Base-by-base conservation (phyloP, 352 stramenopile genomes). In the Globisporangium canariense region DNA sequence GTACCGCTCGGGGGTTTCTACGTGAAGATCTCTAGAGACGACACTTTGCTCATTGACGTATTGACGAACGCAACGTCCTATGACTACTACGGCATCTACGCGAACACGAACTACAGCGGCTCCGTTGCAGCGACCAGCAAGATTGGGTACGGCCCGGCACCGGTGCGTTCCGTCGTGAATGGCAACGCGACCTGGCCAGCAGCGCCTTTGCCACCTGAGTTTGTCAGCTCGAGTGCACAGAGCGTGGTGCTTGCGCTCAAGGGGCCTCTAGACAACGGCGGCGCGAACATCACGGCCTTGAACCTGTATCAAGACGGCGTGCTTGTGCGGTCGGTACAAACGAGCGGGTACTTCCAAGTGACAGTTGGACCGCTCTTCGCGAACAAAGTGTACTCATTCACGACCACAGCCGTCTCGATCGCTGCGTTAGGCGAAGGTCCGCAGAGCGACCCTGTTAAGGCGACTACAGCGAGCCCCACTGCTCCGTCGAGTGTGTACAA, bases 221-320 rank as follows among this genome's bases (percentile, higher is more conserved):
- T 74, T 0, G 47, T 73, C 0, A 73, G 47, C 5, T 46, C 63
- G 16, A 68, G 64, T 6, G 47, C 69, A 18, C 78, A 85, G 52
- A 79, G 50, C 9, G 68, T 79, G 14, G 63, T 73, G 1, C 55
- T 88, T 0, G 68, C 62, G 11, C 46, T 90, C 0, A 71, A 66
- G 60, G 43, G 76, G 4, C 77, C 81, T 1, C 22, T 63, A 20
- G 77, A 90, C 45, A 69, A 69, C 22, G 81, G 81, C 36, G 77
- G 77, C 10, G 47, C 76, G 3, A n/a, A 67, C 0, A 60, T 90
- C 7, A 73, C 70, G 3, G 30, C 40, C 1, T 59, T 86, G 2
- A 25, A 64, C 4, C 45, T 90, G 9, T 88, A 82, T 53, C 79
- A 79, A 65, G 66, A 90, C 56, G 76, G 66, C 11, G 47, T 69